A percentile compares a stretch with the other conserved stretches of the same genome.
Evolutionary conservation across 352 stramenopile genomes (phyloP).

Genomic region (Phytophthora hibernalis): DNA sequence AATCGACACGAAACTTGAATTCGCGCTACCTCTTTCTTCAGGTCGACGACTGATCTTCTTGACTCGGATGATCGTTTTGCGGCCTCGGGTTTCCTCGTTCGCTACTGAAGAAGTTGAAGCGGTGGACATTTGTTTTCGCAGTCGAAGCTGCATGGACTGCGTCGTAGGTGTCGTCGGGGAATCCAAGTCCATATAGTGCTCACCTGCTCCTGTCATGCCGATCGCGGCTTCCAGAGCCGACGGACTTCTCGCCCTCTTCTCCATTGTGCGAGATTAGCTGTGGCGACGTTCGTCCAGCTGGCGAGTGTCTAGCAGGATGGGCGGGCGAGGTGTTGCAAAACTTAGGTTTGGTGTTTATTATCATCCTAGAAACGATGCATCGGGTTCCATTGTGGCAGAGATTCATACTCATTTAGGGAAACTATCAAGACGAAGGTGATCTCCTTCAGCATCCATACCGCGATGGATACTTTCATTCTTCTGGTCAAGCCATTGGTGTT

Average conservation of each 20-base stretch:
- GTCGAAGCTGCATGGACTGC: conserved; percentile 44
- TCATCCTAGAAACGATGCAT: conserved; percentile 30
- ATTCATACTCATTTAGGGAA: not conserved
- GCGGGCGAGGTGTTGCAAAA: conserved; percentile 1
- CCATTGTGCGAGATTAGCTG: conserved; percentile 2
- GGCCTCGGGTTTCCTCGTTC: conserved; percentile 20
- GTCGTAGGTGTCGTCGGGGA: conserved; percentile 33
- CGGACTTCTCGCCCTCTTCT: conserved; percentile 15
- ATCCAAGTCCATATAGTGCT: conserved; percentile 37
- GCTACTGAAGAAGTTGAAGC: conserved; percentile 15
- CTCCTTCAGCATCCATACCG: not conserved
- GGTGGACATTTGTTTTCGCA: conserved; percentile 36
- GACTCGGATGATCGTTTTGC: conserved; percentile 31
- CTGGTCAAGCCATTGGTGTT: too few relatives aligned
- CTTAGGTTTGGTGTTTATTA: conserved; percentile 20
- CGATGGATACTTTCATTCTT: too few relatives aligned
- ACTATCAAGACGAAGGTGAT: not conserved
- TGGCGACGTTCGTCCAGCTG: conserved; percentile 16
- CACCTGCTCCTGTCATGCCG: conserved; percentile 21
- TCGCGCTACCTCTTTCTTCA: conserved; percentile 32
- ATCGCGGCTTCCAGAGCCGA: conserved; percentile 14
- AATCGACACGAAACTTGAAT: not conserved
- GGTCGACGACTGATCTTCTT: conserved; percentile 49
- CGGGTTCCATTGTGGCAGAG: not conserved
- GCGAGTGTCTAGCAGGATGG: conserved; percentile 12